These are phyloP conservation scores for Trichomonas gallinae DNA, from an alignment of 208 protist species.

Conservation along the genomic window DNA sequence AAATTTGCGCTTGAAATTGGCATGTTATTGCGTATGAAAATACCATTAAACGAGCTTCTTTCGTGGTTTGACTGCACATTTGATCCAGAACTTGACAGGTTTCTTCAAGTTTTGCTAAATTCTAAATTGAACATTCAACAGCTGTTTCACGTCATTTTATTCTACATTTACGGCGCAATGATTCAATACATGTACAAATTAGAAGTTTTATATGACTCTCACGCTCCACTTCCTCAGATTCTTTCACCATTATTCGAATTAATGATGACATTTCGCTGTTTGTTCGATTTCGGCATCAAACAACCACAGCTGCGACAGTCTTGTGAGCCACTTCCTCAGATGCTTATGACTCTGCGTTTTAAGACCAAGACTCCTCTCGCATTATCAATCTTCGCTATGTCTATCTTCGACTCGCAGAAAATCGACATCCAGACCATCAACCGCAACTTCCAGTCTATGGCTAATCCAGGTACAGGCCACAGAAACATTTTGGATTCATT, in stretches of 20 bases:
- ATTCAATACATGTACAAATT: background rate
- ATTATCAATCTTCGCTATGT: background rate
- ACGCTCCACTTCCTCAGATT: background rate
- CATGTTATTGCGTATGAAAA: background rate
- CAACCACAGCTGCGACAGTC: background rate
- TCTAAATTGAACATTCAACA: background rate
- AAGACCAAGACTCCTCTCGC: background rate
- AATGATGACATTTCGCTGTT: background rate
- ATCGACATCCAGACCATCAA: background rate
- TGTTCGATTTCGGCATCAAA: background rate
- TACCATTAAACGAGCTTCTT: background rate
- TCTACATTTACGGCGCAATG: background rate
- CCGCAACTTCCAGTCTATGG: background rate
- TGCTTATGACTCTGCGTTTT: background rate
- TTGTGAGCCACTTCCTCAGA: background rate
- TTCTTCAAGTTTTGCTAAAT: background rate
- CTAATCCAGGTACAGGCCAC: background rate
- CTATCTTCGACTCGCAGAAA: background rate
- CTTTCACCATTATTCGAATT: background rate
- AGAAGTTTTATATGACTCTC: background rate
- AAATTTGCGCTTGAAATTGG: background rate
- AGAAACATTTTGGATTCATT: background rate
- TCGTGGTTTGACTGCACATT: background rate
- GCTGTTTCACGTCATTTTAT: background rate
- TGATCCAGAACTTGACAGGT: background rate